These are phyloP conservation scores for Trichoderma erinaceum DNA, from an alignment of 495 filamentous ascomycete species.

Conservation along the genomic window DNA sequence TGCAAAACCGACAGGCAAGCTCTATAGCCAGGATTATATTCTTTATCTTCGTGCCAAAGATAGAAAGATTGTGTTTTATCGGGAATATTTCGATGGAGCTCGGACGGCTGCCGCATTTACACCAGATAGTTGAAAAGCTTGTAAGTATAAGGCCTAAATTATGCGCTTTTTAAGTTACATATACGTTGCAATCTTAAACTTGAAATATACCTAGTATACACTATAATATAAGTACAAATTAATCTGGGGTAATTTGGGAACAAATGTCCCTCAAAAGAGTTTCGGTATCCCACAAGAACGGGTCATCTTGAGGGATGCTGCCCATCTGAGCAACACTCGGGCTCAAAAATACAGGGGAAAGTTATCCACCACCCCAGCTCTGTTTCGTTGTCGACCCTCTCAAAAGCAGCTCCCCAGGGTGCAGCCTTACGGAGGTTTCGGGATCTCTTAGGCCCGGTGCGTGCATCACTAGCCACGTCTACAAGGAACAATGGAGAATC, in stretches of 20 bases:
- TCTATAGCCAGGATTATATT: slow-evolving; percentile 4
- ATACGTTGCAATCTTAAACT: no score
- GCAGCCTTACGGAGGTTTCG: no score
- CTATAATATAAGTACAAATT: no score
- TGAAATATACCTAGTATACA: no score
- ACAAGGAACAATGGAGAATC: no score
- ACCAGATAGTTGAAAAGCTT: neutral
- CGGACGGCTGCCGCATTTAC: slow-evolving; percentile 1
- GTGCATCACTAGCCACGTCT: no score
- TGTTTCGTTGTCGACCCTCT: no score
- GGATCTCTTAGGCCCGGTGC: no score
- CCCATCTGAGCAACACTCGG: neutral
- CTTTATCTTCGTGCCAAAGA: neutral
- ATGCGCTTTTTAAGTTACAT: no score
- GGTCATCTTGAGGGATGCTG: slow-evolving; percentile 37
- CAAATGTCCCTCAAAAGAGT: slow-evolving; percentile 61
- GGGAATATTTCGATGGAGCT: neutral
- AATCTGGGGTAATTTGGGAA: slow-evolving; percentile 39
- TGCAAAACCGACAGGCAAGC: neutral
- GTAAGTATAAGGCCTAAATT: no score
- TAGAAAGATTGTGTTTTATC: slow-evolving; percentile 4
- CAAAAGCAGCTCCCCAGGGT: no score
- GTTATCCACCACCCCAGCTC: no score
- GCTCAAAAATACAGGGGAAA: neutral
- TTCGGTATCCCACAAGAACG: slow-evolving; percentile 61